Evolutionary conservation across 371 early-diverging fungal genomes (phyloP), one percentile per base, ranked within the genome.

Genomic region (Mucor velutinosus): DNA sequence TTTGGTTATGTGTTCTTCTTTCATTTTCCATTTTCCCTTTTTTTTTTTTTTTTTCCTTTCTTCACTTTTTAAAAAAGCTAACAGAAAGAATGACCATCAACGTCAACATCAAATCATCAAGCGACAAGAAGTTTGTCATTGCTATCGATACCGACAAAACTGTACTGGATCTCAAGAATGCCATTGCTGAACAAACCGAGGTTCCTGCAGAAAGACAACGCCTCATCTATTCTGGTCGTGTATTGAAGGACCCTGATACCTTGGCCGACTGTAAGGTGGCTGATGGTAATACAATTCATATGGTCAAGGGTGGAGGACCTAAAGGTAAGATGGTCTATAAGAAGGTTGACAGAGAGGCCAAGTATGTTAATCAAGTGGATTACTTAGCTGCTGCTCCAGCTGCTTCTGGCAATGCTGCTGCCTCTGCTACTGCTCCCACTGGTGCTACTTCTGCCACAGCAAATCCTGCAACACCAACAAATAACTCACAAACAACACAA

Each of bases 161-260:
- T 0, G 94, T 96, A 0, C 70, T 79, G 27, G 85, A 88, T 53
- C 86, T 97, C 35, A 97, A 98, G 76, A 78, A 85, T 25, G 88
- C 88, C 62, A 92, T 97, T 70, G 83, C 92, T 62, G 75, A 83
- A 62, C 77, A 82, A 30, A 75, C 85, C 33, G 89, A 92, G 61
- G 90, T 91, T 12, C 90, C 94, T n/a, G 89, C 87, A n/a, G 89
- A 89, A 30, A 83, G 89, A 66, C 95, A 94, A 79, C 87, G 96
- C 33, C 87, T 99, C 60, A 99, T 99, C 73, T 99, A 88, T 73
- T 90, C 96, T 35, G 99, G 99, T 12, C 86, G 91, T 60, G 95
- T 99, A 19, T 87, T 99, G 58, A 97, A 99, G 85, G 97, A 99
- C 78, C 88, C 77, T 27, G 96, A 97, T 45, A 85, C 83, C 0